These are phyloP conservation scores for Zychaea mexicana DNA, from an alignment of 371 early-diverging fungal species.

Conservation along the genomic window DNA sequence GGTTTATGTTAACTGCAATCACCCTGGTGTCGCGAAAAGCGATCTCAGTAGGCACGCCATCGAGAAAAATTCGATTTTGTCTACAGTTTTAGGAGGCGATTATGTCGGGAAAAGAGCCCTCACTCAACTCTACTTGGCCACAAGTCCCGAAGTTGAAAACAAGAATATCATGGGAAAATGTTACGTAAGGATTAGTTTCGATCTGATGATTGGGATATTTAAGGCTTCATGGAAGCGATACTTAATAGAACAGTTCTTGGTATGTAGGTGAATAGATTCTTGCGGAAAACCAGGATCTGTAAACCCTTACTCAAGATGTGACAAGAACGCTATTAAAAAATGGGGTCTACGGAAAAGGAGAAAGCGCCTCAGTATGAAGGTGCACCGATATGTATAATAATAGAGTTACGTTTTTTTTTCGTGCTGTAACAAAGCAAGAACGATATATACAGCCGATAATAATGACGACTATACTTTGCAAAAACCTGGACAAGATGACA, in stretches of 20 bases:
- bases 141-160: constrained; percentile 63
- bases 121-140: constrained; percentile 64
- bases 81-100: not conserved
- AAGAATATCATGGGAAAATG: constrained; percentile 52
- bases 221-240: no score
- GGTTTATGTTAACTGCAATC: constrained; percentile 62
- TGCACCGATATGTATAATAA: not conserved
- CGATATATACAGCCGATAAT: no score
- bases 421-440: no score
- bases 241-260: no score
- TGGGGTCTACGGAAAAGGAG: constrained; percentile 42
- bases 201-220: not conserved
- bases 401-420: no score
- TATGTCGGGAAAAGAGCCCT: constrained; percentile 55
- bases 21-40: constrained; percentile 71
- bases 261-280: constrained; percentile 13
- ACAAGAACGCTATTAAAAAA: constrained; percentile 22
- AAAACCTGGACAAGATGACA: no score
- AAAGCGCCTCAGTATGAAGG: constrained; percentile 38
- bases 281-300: constrained; percentile 4
- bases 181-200: constrained; percentile 30
- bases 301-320: constrained; percentile 20
- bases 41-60: constrained; percentile 25
- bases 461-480: no score
- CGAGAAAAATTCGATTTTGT: not conserved